Evolutionary conservation across 345 rosid genomes (phyloP).

Genomic region (Dipteronia dyeriana): DNA sequence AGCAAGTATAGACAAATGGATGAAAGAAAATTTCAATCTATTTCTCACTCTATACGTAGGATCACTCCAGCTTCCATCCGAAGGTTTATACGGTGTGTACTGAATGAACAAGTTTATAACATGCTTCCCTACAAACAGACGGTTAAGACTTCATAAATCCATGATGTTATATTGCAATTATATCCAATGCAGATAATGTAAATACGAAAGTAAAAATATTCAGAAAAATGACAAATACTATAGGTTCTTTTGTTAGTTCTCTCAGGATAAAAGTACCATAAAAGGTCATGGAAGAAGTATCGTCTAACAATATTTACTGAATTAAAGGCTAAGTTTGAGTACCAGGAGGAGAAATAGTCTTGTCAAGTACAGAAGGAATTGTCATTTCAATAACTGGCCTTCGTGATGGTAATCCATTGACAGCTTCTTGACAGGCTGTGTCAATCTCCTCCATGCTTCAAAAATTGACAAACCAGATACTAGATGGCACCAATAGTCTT

Average conservation of each 20-base stretch:
- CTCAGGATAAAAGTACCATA: not conserved
- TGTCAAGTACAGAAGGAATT: slow-evolving; percentile 61
- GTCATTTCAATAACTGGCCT: slow-evolving; percentile 70
- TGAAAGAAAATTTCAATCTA: not conserved
- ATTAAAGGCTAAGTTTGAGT: slow-evolving; percentile 3
- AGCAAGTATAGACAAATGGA: not conserved
- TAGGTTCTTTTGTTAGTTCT: not conserved
- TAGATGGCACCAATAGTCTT: not conserved
- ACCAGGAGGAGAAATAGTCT: slow-evolving; percentile 68
- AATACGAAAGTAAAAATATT: not conserved
- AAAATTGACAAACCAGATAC: not conserved
- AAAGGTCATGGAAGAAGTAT: not conserved
- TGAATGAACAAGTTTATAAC: slow-evolving; percentile 62
- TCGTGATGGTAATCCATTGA: slow-evolving; percentile 48
- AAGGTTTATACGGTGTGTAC: slow-evolving; percentile 66
- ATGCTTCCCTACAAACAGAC: slow-evolving; percentile 46
- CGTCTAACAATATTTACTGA: not conserved
- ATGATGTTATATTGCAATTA: not conserved
- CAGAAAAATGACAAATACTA: not conserved
- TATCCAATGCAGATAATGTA: not conserved
- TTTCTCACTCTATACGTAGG: slow-evolving; percentile 45
- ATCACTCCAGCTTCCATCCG: slow-evolving; percentile 62
- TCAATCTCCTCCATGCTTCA: slow-evolving; percentile 55
- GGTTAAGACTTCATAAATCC: not conserved
- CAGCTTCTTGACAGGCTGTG: slow-evolving; percentile 46